These are phyloP conservation scores for Solanum corneliomulleri DNA, from an alignment of 257 asterid species.

Conservation along the genomic window DNA sequence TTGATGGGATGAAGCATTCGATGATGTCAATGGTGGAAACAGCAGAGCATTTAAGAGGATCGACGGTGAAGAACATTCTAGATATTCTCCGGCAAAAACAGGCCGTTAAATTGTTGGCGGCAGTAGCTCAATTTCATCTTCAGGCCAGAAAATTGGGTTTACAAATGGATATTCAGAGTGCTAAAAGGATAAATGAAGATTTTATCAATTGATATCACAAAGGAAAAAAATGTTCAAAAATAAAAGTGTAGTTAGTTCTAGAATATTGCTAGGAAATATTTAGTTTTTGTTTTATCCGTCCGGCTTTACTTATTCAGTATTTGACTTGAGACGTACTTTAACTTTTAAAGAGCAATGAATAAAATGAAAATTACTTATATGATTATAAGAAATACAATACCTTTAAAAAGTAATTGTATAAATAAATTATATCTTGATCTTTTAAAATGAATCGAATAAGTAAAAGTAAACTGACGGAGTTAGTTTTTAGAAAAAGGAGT, in stretches of 20 bases:
- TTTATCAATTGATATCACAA: background rate
- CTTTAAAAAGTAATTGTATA: too few relatives aligned
- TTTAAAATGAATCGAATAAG: too few relatives aligned
- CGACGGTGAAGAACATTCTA: background rate
- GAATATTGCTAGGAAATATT: too few relatives aligned
- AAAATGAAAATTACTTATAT: background rate
- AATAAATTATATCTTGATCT: too few relatives aligned
- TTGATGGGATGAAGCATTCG: background rate
- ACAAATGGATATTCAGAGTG: constrained; percentile 12
- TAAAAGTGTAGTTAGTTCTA: background rate
- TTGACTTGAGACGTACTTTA: background rate
- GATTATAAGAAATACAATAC: too few relatives aligned
- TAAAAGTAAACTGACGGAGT: too few relatives aligned
- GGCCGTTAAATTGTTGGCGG: constrained; percentile 5
- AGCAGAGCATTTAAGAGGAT: constrained; percentile 12
- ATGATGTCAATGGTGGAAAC: background rate
- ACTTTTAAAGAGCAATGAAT: background rate
- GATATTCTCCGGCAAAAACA: constrained; percentile 11
- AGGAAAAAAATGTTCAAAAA: too few relatives aligned
- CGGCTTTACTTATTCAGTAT: background rate
- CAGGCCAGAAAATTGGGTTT: constrained; percentile 25
- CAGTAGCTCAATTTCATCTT: constrained; percentile 4
- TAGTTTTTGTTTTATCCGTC: background rate
- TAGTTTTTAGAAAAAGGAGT: too few relatives aligned
- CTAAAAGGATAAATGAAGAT: background rate